These are phyloP conservation scores for Guyanaporus albipodus DNA, from an alignment of 768 basidiomycete species.

Conservation along the genomic window DNA sequence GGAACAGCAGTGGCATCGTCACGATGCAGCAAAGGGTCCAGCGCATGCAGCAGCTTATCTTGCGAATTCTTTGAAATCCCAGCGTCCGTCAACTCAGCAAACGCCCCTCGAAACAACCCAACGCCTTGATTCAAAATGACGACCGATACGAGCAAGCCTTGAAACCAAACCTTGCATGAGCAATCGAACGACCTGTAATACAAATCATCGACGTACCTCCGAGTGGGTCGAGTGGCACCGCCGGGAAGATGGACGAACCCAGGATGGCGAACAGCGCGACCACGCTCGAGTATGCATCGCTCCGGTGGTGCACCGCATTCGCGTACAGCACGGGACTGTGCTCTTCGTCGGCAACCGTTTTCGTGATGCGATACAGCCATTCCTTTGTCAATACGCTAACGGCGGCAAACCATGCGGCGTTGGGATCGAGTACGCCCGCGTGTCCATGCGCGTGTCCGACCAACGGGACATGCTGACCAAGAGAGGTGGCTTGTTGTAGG, in stretches of 20 bases:
- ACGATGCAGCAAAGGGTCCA: constrained; percentile 51
- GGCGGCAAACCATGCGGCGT: constrained; percentile 96
- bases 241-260: constrained; percentile 81
- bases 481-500: constrained; percentile 52
- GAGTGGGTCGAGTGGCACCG: constrained; percentile 87
- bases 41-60: constrained; percentile 47
- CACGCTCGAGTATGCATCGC: constrained; percentile 89
- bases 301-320: constrained; percentile 98
- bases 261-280: constrained; percentile 92
- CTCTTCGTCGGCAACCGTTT: constrained; percentile 86
- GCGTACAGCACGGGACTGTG: constrained; percentile 87
- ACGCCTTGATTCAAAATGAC: constrained; percentile 82
- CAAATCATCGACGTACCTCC: constrained; percentile 56
- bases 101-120: constrained; percentile 60
- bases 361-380: constrained; percentile 88
- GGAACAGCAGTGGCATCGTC: constrained; percentile 11
- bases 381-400: constrained; percentile 81
- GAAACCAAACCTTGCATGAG: constrained; percentile 5
- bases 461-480: constrained; percentile 50
- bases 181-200: background rate
- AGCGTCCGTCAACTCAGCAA: constrained; percentile 81
- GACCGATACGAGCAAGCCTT: constrained; percentile 84
- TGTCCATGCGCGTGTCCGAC: constrained; percentile 56
- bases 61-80: constrained; percentile 60
- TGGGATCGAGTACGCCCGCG: constrained; percentile 67